A percentile compares a stretch with the other conserved stretches of the same genome.
These are phyloP conservation scores for Botrytis byssoidea DNA, from an alignment of 2,329 filamentous ascomycete genomes.

Conservation along the genomic window DNA sequence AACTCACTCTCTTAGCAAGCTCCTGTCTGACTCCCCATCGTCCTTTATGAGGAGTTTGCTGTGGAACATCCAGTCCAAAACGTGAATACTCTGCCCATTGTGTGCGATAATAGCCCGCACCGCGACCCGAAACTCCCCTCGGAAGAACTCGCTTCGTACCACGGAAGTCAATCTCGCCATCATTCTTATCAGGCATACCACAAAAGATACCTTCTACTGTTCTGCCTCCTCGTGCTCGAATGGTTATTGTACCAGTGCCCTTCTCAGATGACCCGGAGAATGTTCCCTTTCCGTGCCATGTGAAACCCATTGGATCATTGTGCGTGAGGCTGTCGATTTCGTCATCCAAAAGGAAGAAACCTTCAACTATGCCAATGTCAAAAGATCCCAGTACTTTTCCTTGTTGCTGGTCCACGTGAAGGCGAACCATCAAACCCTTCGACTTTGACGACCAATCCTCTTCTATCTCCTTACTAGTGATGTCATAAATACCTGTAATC, in stretches of 20 bases:
- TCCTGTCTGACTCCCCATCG: background rate
- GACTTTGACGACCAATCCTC: background rate
- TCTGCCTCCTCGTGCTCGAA: background rate
- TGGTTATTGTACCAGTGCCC: background rate
- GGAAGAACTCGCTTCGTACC: background rate
- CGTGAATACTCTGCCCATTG: background rate
- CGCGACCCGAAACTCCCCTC: background rate
- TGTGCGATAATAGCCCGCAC: background rate
- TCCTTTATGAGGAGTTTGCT: background rate
- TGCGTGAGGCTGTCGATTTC: background rate
- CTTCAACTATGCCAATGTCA: conserved; percentile 8
- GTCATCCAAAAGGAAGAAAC: background rate
- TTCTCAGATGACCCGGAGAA: background rate
- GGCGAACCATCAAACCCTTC: background rate
- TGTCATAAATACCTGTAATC: conserved; percentile 8
- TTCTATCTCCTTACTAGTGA: conserved; percentile 13
- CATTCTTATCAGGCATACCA: conserved; percentile 14
- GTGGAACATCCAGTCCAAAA: background rate
- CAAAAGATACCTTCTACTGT: background rate
- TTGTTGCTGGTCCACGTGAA: conserved; percentile 8
- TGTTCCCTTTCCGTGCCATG: conserved; percentile 1
- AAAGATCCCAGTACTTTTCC: background rate
- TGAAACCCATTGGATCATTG: background rate
- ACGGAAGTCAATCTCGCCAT: background rate
- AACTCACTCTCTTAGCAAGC: conserved; percentile 9